phyloP scores from a whole-genome alignment of 225 moss, liverwort and hornwort genomes.

The Asterella californica region DNA sequence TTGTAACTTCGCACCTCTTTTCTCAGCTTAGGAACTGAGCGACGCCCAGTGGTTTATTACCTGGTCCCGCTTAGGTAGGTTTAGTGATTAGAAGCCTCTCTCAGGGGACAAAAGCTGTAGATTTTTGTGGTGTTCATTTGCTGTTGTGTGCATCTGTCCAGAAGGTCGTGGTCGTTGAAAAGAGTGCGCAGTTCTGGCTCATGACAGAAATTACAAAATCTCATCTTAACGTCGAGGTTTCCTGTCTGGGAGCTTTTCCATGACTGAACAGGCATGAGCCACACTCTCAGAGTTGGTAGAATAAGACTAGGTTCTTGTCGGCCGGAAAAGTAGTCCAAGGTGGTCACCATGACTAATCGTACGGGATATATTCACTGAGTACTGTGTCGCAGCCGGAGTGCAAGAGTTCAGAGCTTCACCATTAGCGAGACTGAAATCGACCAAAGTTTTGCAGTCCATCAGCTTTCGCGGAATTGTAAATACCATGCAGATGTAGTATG shows the following conservation, averaged over 20 bases:
- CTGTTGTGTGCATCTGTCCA: background rate
- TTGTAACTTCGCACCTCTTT: background rate
- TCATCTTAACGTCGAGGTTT: background rate
- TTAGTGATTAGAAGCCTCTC: background rate
- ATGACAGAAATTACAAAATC: background rate
- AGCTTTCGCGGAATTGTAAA: slow-evolving; percentile 15
- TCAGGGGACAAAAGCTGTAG: background rate
- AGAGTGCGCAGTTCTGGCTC: background rate
- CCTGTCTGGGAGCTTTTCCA: background rate
- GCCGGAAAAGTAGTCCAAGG: background rate
- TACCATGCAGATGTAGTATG: background rate
- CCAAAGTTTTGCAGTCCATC: slow-evolving; percentile 12
- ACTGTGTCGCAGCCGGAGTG: background rate
- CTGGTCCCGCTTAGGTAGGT: background rate
- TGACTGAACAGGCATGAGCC: background rate
- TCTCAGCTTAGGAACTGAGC: background rate
- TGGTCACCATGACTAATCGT: background rate
- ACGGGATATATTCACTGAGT: background rate
- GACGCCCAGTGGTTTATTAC: background rate
- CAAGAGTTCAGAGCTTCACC: background rate
- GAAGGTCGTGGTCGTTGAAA: background rate
- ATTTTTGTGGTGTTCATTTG: slow-evolving; percentile 6
- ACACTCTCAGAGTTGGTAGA: background rate
- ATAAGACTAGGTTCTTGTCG: background rate
- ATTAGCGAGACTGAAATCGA: background rate